These are phyloP conservation scores for Fusarium sp. DNA, from an alignment of 2,329 filamentous ascomycete species.

Conservation along the genomic window DNA sequence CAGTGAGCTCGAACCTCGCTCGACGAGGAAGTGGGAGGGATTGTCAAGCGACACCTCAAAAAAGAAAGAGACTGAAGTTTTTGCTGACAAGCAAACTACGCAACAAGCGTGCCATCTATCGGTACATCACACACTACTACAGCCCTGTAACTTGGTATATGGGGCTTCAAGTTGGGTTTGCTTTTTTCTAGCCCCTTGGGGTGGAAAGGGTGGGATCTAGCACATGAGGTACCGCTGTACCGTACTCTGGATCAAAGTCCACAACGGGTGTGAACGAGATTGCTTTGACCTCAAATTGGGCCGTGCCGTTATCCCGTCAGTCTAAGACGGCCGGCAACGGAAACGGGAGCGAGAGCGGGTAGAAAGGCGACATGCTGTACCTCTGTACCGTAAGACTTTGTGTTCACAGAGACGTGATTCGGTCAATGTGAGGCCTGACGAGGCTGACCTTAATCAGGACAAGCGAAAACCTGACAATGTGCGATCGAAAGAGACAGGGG, in stretches of 20 bases:
- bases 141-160: conserved; percentile 40
- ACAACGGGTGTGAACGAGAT: conserved; percentile 38
- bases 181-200: conserved; percentile 46
- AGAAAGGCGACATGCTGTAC: conserved; percentile 38
- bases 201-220: conserved; percentile 44
- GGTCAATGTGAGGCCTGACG: conserved; percentile 25
- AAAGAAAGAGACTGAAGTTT: conserved; percentile 46
- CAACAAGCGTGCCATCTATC: conserved; percentile 30
- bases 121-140: conserved; percentile 21
- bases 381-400: neutral
- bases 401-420: conserved; percentile 15
- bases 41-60: conserved; percentile 43
- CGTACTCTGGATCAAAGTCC: conserved; percentile 20
- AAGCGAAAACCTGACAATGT: conserved; percentile 18
- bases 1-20: conserved; percentile 30
- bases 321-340: conserved; percentile 29
- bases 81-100: conserved; percentile 43
- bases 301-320: conserved; percentile 44
- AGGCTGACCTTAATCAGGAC: conserved; percentile 16
- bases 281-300: conserved; percentile 37
- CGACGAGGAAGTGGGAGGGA: conserved; percentile 31
- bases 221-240: conserved; percentile 40
- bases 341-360: conserved; percentile 41
- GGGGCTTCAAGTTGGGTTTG: conserved; percentile 41
- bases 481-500: conserved; percentile 11